Evolutionary conservation across 192 early-diverging fungal genomes (phyloP), one percentile per base, ranked within the genome.

Genomic region (Spizellomyces sp.): DNA sequence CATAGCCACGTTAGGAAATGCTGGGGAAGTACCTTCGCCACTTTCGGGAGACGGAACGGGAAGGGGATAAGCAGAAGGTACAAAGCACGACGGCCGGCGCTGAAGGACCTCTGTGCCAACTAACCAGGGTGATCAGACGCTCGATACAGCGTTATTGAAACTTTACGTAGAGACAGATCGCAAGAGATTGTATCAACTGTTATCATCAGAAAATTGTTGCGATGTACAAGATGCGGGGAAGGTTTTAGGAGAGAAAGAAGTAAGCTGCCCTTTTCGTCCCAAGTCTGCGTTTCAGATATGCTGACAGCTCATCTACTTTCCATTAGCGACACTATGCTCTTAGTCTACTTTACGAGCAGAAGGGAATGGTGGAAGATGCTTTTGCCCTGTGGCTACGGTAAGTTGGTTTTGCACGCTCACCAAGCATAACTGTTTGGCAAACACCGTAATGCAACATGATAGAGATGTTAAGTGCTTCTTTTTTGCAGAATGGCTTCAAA

Each of bases 301-400:
- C 69, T 36, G 3, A 36, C 27, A 36, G 27, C 27, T 36, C 27
- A 36, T 3, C 3, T 36, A 3, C 0, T 36, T 36, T 3, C 27
- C 27, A 36, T 36, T 36, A 36, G 27, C 27, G 27, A 36, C 27
- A 36, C 3, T 92, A 89, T 72, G 85, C 84, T 7, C 72, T 91
- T 0, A 82, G 80, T 8, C 61, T 91, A 1, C 80, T 92, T 21
- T 87, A 87, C 58, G 87, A 90, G 79, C 58, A 69, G 2, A 80
- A 77, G 10, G 77, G 78, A 45, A 66, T 80, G 58, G 74, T 67
- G 19, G 65, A 77, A 45, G 80, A 85, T 21, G 73, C 80, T 5
- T 73, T 94, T 58, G 86, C 89, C 19, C 73, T 90, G 9, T 91
- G 89, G 89, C 82, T 79, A 62, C 79, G 76, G 91, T 92, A 79